Conservation (phyloP, 106 monocot genomes). For the Dioscorea zingiberensis region DNA sequence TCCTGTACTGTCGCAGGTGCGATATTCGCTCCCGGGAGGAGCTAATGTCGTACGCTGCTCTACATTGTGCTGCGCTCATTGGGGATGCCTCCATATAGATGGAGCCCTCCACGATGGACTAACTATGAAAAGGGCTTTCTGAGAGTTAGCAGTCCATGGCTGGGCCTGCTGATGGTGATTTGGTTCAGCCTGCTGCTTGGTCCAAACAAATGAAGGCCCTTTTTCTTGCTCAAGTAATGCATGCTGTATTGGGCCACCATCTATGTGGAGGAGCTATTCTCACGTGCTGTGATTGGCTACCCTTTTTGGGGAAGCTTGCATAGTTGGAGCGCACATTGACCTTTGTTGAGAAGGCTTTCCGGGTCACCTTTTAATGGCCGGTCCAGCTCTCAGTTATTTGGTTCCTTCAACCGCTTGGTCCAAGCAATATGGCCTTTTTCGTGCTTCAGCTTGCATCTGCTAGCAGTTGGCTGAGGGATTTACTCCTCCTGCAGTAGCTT, state of each 20-base stretch:
- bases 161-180: constrained; percentile 20
- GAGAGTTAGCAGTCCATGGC: constrained; percentile 33
- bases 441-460: constrained; percentile 21
- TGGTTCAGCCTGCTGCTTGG: constrained; percentile 29
- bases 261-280: no score
- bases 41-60: constrained; percentile 98
- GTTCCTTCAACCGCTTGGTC: no score
- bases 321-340: no score
- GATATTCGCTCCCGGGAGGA: constrained; percentile 99
- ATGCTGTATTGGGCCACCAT: no score
- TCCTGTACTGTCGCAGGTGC: constrained; percentile 80
- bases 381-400: no score
- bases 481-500: constrained; percentile 30
- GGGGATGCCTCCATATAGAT: constrained; percentile 44
- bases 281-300: no score
- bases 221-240: constrained; percentile 3
- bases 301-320: no score
- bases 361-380: no score
- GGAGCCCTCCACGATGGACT: constrained; percentile 51
- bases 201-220: constrained; percentile 18
- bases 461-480: constrained; percentile 9
- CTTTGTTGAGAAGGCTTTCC: no score
- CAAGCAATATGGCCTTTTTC: not conserved
- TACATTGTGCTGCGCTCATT: constrained; percentile 37
- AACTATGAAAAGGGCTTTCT: constrained; percentile 46